phyloP scores from a whole-genome alignment of 371 early-diverging fungal species.

The Mucor irregularis region DNA sequence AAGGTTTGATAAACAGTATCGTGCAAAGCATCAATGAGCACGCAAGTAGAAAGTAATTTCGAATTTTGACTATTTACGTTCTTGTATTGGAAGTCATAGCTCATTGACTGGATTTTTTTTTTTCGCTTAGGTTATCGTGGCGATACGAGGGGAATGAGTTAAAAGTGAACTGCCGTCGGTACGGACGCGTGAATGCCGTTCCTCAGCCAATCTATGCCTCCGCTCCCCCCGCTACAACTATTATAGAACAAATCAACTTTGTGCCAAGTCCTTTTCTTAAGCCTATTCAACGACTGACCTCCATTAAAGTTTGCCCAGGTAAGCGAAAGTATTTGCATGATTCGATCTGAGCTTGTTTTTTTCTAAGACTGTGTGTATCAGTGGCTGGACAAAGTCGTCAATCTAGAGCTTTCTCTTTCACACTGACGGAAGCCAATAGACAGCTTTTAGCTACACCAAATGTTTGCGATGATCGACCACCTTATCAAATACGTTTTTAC shows the following conservation, averaged over 20 bases:
- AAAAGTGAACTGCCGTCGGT: background rate
- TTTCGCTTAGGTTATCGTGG: conserved; percentile 3
- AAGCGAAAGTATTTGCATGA: conserved; percentile 2
- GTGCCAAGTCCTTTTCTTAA: conserved; percentile 41
- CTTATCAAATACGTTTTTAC: conserved; percentile 26
- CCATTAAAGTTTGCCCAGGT: conserved; percentile 35
- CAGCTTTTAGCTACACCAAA: conserved; percentile 1
- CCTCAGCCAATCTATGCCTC: too few species aligned
- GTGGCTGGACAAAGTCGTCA: conserved; percentile 19
- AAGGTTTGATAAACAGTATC: background rate
- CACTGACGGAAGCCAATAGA: conserved; percentile 8
- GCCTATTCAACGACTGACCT: conserved; percentile 22
- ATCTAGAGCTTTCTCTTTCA: conserved; percentile 12
- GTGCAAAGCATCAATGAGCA: conserved; percentile 15
- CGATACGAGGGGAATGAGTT: conserved; percentile 5
- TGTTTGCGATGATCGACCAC: conserved; percentile 5
- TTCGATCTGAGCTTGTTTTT: background rate
- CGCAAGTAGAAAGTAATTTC: conserved; percentile 13
- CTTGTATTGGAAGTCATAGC: too few species aligned
- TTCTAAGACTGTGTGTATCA: too few species aligned
- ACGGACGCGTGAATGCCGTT: too few species aligned
- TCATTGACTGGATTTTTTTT: background rate
- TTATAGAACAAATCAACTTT: conserved; percentile 14
- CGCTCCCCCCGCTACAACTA: background rate
- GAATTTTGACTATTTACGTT: background rate